Evolutionary conservation across 345 rosid species (phyloP), one percentile per base, ranked within the genome.

Genomic region (Populus alba): DNA sequence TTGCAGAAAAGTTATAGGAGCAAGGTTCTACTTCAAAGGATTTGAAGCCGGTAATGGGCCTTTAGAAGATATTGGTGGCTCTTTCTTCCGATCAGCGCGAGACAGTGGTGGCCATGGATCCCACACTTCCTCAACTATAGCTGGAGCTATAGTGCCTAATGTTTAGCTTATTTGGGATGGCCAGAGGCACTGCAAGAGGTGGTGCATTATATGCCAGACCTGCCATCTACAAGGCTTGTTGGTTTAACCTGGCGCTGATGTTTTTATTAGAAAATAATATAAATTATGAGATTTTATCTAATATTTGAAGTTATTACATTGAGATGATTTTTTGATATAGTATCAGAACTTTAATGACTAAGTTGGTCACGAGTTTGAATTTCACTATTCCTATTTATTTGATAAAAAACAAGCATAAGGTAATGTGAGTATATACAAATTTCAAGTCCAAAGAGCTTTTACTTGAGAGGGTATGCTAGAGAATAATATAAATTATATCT

Each of bases 1-100:
- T 78, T 81, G 38, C 85, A 90, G 93, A 80, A 90, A 87, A 76
- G 77, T 87, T 17, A 81, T 85, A 22, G 93, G 91, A 55, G 88
- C 91, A 23, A 39, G 84, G 73, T 88, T 72, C 78, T 86, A 88
- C 61, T 85, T 43, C 35, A 29, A 81, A 74, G 91, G 86, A 53
- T 84, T 76, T 68, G 90, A 84, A 84, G 88, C 85, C 61, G 84
- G 72, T 35, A 37, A 33, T 18, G 89, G 89, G 17, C 78, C 89
- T 49, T 81, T 88, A 25, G 87, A 89, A 75, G 73, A 80, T 33
- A 43, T 43, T 18, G 79, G 76, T 25, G 22, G 16, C 7, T 68
- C 78, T 12, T 86, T 82, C 79, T 85, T 86, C 77, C 77, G 80
- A 68, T 88, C 91, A 57, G 78, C 85, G 49, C 73, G 83, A 70